Conservation (phyloP, 768 basidiomycete genomes). For the Podaxis sp. region DNA sequence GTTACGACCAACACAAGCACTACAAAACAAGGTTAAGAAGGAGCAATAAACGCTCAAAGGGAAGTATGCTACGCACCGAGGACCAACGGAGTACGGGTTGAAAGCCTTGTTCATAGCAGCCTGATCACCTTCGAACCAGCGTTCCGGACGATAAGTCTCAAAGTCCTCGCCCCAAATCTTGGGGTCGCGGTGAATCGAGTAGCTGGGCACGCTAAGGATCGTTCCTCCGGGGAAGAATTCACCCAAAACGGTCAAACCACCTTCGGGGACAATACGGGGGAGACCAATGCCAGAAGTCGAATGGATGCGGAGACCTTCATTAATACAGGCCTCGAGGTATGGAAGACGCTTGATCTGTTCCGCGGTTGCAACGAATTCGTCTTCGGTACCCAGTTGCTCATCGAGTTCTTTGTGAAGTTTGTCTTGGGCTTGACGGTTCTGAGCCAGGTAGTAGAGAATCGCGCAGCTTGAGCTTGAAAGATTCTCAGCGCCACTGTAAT, state of each 20-base stretch:
- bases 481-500: not conserved
- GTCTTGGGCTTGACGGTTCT: constrained; percentile 57
- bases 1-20: constrained; percentile 84
- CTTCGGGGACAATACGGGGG: constrained; percentile 74
- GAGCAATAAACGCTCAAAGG: not conserved
- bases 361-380: constrained; percentile 59
- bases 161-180: constrained; percentile 77
- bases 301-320: constrained; percentile 83
- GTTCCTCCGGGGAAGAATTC: constrained; percentile 71
- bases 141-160: constrained; percentile 73
- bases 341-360: constrained; percentile 72
- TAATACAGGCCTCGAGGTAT: constrained; percentile 85
- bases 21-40: constrained; percentile 23
- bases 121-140: constrained; percentile 77
- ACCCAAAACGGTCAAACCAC: constrained; percentile 61
- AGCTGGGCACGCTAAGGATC: constrained; percentile 77
- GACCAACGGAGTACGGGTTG: constrained; percentile 85
- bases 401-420: constrained; percentile 79
- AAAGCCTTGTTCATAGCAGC: constrained; percentile 66
- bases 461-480: constrained; percentile 76
- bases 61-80: constrained; percentile 45
- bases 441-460: constrained; percentile 81
- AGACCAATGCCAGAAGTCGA: constrained; percentile 85
- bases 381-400: constrained; percentile 52
- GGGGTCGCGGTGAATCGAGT: constrained; percentile 75